Percentiles rank a stretch among this genome's conserved stretches.
phyloP scores from a whole-genome alignment of 192 early-diverging fungal genomes.

The Backusella circina region DNA sequence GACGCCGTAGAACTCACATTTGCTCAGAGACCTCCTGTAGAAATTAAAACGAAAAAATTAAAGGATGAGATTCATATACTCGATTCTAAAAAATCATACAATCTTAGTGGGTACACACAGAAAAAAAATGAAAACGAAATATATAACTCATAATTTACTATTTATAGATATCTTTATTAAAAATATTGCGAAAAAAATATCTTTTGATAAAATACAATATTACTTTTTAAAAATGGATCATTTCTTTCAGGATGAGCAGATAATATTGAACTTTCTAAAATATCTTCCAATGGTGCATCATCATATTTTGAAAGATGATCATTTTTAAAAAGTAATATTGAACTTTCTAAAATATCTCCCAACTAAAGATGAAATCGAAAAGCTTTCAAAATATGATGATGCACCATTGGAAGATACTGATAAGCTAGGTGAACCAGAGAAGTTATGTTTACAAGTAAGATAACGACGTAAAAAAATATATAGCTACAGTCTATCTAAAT shows the following conservation, averaged over 20 bases:
- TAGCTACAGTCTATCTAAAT: background rate
- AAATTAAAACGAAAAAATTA: slow-evolving; percentile 14
- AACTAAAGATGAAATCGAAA: slow-evolving; percentile 62
- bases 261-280: slow-evolving; percentile 44
- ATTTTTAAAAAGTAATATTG: no score
- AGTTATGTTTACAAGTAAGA: slow-evolving; percentile 62
- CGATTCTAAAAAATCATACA: slow-evolving; percentile 66
- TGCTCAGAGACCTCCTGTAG: slow-evolving; percentile 42
- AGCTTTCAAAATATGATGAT: slow-evolving; percentile 60
- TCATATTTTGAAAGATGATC: slow-evolving; percentile 60
- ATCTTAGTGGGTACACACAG: slow-evolving; percentile 33
- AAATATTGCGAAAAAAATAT: slow-evolving; percentile 48
- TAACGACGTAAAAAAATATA: background rate
- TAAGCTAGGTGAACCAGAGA: slow-evolving; percentile 55
- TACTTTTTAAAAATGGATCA: slow-evolving; percentile 69
- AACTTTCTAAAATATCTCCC: slow-evolving; percentile 65
- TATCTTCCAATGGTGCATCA: slow-evolving; percentile 38
- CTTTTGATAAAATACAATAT: slow-evolving; percentile 62
- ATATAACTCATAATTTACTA: background rate
- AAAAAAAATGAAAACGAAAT: background rate
- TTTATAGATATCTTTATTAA: slow-evolving; percentile 33
- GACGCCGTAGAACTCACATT: slow-evolving; percentile 29
- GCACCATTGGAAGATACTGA: slow-evolving; percentile 32
- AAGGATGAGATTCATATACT: slow-evolving; percentile 58
- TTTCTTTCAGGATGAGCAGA: slow-evolving; percentile 53